Percentiles rank a stretch among this genome's conserved stretches.
Conservation (phyloP, 2,329 filamentous ascomycete genomes). For the Pleurostoma richardsiae region DNA sequence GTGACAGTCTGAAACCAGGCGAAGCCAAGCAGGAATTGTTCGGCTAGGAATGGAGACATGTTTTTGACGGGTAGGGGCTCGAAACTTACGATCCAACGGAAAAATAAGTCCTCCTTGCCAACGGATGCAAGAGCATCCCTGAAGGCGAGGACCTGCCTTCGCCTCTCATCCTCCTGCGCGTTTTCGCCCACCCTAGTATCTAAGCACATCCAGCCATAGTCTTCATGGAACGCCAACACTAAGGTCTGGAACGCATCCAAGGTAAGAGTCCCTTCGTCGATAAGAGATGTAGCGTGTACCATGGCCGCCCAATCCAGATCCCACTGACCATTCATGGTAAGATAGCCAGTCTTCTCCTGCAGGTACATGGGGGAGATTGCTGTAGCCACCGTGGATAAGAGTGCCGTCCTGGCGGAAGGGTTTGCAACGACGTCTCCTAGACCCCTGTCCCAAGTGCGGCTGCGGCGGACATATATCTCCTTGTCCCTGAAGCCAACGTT, state of each 20-base stretch:
- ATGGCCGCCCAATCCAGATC: conserved; percentile 83
- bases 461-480: conserved; percentile 78
- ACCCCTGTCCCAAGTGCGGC: conserved; percentile 63
- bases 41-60: too few species aligned
- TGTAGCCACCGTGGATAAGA: conserved; percentile 57
- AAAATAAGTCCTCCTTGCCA: conserved; percentile 87
- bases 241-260: conserved; percentile 67
- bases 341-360: conserved; percentile 76
- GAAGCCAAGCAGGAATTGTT: too few species aligned
- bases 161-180: conserved; percentile 55
- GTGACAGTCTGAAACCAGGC: too few species aligned
- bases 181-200: conserved; percentile 45
- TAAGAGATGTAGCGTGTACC: conserved; percentile 65
- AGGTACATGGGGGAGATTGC: conserved; percentile 66
- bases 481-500: conserved; percentile 69
- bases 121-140: conserved; percentile 68
- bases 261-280: conserved; percentile 55
- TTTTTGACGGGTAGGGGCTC: too few species aligned
- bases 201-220: conserved; percentile 68
- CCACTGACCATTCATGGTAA: conserved; percentile 81
- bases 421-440: conserved; percentile 51
- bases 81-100: conserved; percentile 62
- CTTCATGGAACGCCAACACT: conserved; percentile 63
- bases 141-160: conserved; percentile 74
- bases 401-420: conserved; percentile 48